These are phyloP conservation scores for Piper betle DNA, from an alignment of 164 flowering plant species.

Conservation along the genomic window DNA sequence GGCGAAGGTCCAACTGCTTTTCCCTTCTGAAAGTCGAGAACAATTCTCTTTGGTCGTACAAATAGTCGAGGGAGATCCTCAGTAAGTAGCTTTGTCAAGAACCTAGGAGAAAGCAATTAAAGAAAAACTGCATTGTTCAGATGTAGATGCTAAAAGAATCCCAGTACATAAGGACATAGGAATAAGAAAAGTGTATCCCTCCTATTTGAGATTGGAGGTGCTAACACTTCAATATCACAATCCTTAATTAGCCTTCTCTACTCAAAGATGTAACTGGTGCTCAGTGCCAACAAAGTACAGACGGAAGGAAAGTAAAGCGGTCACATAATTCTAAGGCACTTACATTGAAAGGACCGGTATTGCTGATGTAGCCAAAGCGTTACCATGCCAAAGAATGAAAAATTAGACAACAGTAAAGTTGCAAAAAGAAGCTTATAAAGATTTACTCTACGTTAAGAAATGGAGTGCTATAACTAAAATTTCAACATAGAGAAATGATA, in stretches of 20 bases:
- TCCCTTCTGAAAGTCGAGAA: constrained; percentile 84
- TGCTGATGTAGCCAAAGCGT: constrained; percentile 38
- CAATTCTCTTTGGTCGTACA: constrained; percentile 93
- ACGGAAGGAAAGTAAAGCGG: neutral
- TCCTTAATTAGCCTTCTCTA: neutral
- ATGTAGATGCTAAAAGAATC: neutral
- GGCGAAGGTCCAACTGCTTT: constrained; percentile 74
- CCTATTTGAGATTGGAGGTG: neutral
- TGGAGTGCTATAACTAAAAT: neutral
- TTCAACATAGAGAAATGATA: neutral
- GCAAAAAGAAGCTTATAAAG: neutral
- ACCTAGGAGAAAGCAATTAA: constrained; percentile 33
- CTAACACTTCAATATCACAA: neutral
- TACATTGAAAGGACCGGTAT: constrained; percentile 98
- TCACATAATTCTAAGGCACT: constrained; percentile 18
- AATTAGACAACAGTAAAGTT: constrained; percentile 9
- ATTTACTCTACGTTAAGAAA: neutral
- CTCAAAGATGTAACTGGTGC: neutral
- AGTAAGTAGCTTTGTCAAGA: constrained; percentile 92
- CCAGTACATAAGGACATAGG: too few relatives aligned
- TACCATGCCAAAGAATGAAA: constrained; percentile 23
- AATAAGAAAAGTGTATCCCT: neutral
- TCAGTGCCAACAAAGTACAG: neutral
- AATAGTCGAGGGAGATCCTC: constrained; percentile 87
- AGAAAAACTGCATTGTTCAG: neutral